Percentiles rank a stretch among this genome's conserved stretches.
Conservation (phyloP, 306 rosid genomes). For the Trifolium subterraneum region DNA sequence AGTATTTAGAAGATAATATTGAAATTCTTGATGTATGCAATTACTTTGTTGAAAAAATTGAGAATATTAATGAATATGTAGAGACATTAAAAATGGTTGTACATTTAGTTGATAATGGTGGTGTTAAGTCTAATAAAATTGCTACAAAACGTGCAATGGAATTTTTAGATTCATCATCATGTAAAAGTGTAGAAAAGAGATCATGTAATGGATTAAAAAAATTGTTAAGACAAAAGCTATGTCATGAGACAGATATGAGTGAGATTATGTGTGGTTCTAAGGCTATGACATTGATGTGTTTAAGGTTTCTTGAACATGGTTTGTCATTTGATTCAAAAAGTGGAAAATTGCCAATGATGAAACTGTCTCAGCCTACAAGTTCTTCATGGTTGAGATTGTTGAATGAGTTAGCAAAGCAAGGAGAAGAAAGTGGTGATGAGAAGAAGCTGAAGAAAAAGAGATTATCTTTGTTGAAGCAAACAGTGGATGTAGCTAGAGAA, state of each 20-base stretch:
- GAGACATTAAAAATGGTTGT: conserved; percentile 45
- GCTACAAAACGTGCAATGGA: conserved; percentile 41
- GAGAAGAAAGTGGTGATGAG: conserved; percentile 29
- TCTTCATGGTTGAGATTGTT: conserved; percentile 49
- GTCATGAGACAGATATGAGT: conserved; percentile 38
- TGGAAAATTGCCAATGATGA: conserved; percentile 10
- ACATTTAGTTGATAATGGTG: conserved; percentile 39
- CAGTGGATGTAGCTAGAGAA: conserved; percentile 42
- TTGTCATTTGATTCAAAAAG: conserved; percentile 48
- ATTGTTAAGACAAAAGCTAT: conserved; percentile 36
- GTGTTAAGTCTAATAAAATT: conserved; percentile 23
- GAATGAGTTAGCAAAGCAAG: conserved; percentile 38
- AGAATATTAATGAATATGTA: conserved; percentile 37
- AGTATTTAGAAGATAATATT: conserved; percentile 48
- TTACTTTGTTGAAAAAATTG: conserved; percentile 48
- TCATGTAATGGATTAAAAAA: conserved; percentile 38
- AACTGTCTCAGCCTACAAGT: conserved; percentile 21
- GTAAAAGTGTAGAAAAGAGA: conserved; percentile 38
- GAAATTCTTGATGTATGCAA: conserved; percentile 58
- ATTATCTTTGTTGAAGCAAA: conserved; percentile 35
- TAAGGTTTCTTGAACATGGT: conserved; percentile 48
- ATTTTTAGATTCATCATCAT: conserved; percentile 39
- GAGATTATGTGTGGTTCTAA: conserved; percentile 54
- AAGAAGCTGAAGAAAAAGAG: conserved; percentile 34
- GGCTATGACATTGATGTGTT: conserved; percentile 50